Evolutionary conservation across 257 asterid species (phyloP).

Genomic region (Solanum pinnatisectum): DNA sequence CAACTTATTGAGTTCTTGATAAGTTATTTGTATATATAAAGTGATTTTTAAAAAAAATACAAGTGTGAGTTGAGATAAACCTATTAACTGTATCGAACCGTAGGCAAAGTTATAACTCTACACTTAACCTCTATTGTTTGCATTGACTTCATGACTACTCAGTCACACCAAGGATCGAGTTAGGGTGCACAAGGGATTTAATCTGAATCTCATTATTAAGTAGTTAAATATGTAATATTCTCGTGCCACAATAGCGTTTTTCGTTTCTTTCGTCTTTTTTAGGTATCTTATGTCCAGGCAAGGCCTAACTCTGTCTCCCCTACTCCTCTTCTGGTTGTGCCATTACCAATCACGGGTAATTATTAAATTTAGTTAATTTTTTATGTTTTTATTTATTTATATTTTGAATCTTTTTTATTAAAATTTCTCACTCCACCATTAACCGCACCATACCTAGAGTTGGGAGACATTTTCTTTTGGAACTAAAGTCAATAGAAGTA

Average conservation of each 20-base stretch:
- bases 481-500: background rate
- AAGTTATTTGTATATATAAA: background rate
- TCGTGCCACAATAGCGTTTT: too few relatives aligned
- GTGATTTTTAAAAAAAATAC: background rate
- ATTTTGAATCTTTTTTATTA: background rate
- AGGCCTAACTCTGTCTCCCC: too few relatives aligned
- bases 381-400: background rate
- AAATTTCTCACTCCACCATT: background rate
- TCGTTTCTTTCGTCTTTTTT: too few relatives aligned
- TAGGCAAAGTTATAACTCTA: background rate
- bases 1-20: fast-evolving
- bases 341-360: too few relatives aligned
- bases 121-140: background rate
- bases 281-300: too few relatives aligned
- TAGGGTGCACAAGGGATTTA: too few relatives aligned
- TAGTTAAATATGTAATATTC: background rate
- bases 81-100: background rate
- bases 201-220: too few relatives aligned
- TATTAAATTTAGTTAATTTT: background rate
- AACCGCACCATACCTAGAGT: fast-evolving
- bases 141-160: background rate
- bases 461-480: background rate
- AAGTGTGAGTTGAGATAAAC: background rate
- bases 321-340: too few relatives aligned
- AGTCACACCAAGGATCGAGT: too few relatives aligned